Conservation (phyloP, 1,284 basidiomycete genomes). For the Hortiboletus rubellus region DNA sequence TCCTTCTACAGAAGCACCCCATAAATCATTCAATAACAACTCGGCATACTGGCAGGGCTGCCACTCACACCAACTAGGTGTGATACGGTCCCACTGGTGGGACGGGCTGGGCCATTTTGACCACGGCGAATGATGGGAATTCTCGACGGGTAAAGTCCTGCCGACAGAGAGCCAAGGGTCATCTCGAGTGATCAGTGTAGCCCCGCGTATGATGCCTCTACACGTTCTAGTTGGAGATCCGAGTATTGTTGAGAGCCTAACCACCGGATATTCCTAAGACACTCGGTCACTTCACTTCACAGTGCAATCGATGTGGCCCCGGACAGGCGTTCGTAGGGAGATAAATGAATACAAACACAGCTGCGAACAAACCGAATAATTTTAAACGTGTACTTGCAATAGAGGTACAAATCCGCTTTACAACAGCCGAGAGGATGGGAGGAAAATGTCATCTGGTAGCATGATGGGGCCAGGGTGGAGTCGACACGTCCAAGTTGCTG, state of each 20-base stretch:
- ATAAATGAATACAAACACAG: neutral
- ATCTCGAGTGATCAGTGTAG: neutral
- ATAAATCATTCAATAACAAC: neutral
- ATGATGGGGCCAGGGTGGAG: neutral
- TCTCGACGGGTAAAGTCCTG: neutral
- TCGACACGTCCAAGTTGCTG: slow-evolving; percentile 11
- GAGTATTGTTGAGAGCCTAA: neutral
- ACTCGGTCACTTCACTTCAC: neutral
- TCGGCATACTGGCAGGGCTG: neutral
- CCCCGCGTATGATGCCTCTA: no score
- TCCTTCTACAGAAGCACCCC: neutral
- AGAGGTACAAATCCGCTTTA: neutral
- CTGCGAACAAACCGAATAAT: neutral
- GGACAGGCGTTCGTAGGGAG: neutral
- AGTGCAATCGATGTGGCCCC: neutral
- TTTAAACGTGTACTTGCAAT: neutral
- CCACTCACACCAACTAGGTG: neutral
- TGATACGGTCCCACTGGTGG: neutral
- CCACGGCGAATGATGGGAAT: neutral
- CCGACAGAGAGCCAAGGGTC: neutral
- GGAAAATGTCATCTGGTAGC: neutral
- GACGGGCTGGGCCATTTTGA: neutral
- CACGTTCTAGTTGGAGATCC: neutral
- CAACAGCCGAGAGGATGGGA: neutral
- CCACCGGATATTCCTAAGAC: neutral